Conservation (phyloP, 139 green algal genomes). For the Closterium sp. region DNA sequence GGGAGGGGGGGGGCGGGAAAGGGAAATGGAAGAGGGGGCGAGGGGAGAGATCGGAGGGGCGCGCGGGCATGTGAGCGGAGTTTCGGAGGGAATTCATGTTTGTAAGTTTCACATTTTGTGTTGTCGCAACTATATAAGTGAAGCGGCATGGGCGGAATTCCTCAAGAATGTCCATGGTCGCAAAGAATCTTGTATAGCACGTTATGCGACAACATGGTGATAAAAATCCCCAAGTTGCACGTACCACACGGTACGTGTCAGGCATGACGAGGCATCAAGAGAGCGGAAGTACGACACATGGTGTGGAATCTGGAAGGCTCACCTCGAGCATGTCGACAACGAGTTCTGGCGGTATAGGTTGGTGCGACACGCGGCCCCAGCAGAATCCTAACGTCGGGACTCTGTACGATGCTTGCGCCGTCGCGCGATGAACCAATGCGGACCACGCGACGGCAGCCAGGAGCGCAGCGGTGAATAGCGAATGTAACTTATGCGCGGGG, state of each 20-base stretch:
- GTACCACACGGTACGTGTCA: too few species aligned
- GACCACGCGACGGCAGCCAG: not conserved
- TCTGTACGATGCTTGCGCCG: not conserved
- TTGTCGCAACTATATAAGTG: not conserved
- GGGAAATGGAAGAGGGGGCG: too few species aligned
- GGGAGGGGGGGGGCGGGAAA: not conserved
- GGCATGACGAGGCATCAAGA: too few species aligned
- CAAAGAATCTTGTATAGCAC: not conserved
- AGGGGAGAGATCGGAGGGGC: not conserved
- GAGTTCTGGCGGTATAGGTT: not conserved
- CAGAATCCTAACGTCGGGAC: not conserved
- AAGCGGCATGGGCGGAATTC: not conserved
- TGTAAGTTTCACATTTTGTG: not conserved
- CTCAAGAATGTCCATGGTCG: not conserved
- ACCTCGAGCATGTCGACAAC: conserved; percentile 5
- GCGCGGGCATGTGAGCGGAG: too few species aligned
- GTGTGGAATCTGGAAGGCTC: not conserved
- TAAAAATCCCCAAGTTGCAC: not conserved
- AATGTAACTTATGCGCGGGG: not conserved
- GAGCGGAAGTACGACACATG: not conserved
- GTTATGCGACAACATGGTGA: not conserved
- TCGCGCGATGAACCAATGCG: not conserved
- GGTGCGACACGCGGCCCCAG: not conserved
- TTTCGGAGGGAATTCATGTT: too few species aligned
- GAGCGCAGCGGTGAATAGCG: not conserved